A percentile compares a stretch with the other conserved stretches of the same genome.
Evolutionary conservation across 2,329 filamentous ascomycete genomes (phyloP).

Genomic region (Cryphonectria carpinicola): DNA sequence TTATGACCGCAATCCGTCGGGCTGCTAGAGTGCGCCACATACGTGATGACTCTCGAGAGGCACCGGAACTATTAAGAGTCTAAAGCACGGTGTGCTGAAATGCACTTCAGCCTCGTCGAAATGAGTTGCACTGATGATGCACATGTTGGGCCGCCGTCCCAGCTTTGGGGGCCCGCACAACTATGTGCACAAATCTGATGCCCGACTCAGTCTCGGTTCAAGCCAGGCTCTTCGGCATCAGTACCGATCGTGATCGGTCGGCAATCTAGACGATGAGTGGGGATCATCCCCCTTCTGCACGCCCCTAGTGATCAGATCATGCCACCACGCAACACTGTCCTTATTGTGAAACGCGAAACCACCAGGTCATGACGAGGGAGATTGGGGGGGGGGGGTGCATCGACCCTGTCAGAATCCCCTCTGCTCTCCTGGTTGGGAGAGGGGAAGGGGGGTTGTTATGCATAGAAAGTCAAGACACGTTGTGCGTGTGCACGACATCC

Average conservation of each 20-base stretch:
- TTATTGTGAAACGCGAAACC: slow-evolving; percentile 8
- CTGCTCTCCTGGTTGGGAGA: background rate
- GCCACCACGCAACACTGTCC: background rate
- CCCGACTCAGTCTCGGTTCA: background rate
- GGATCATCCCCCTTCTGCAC: background rate
- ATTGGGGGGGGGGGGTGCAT: background rate
- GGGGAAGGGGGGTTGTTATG: background rate
- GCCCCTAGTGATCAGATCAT: background rate
- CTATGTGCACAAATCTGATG: background rate
- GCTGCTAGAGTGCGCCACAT: slow-evolving; percentile 12
- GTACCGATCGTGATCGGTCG: slow-evolving; percentile 10
- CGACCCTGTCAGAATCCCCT: background rate
- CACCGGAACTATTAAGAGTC: background rate
- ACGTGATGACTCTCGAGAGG: background rate
- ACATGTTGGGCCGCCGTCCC: background rate
- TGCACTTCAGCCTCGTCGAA: background rate
- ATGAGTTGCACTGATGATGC: background rate
- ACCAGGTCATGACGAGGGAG: background rate
- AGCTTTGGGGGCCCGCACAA: background rate
- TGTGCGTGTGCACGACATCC: background rate
- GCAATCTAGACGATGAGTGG: slow-evolving; percentile 12
- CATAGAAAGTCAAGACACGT: background rate
- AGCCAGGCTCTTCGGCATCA: background rate
- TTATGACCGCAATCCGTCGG: background rate
- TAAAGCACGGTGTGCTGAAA: background rate